These are phyloP conservation scores for Solanum pimpinellifolium DNA, from an alignment of 257 asterid species.

Conservation along the genomic window DNA sequence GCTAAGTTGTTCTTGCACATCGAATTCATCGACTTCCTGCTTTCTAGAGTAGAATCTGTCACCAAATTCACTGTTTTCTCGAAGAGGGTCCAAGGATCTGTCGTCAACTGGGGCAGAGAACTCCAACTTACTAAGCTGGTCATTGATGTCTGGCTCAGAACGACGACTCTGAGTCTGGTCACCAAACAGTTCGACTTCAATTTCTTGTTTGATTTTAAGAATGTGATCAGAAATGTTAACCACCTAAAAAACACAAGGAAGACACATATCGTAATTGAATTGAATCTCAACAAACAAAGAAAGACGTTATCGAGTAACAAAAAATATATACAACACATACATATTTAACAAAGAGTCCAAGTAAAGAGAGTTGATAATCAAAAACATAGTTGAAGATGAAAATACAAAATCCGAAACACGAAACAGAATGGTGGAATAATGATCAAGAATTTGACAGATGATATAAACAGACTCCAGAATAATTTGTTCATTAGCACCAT, in stretches of 20 bases:
- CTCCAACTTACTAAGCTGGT: no score
- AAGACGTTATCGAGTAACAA: background rate
- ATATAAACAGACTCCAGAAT: background rate
- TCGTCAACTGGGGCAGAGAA: no score
- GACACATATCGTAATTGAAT: background rate
- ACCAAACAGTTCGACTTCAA: constrained; percentile 4
- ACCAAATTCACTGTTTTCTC: no score
- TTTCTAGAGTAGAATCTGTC: no score
- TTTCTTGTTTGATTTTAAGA: constrained; percentile 33
- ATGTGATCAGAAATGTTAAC: constrained; percentile 42
- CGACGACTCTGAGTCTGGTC: background rate
- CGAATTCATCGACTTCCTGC: no score
- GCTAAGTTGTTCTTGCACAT: no score
- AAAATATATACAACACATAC: background rate
- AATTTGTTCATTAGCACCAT: background rate
- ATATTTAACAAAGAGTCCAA: background rate
- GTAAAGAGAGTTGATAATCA: background rate
- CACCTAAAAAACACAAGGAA: constrained; percentile 27
- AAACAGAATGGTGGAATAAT: background rate
- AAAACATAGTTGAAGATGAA: background rate
- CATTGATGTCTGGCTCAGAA: no score
- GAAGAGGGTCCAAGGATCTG: no score
- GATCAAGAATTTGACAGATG: background rate
- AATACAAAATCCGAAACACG: background rate
- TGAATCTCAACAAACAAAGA: background rate